Evolutionary conservation across 2,329 filamentous ascomycete genomes (phyloP), one percentile per base, ranked within the genome.

Genomic region (Lecanicillium sp.): DNA sequence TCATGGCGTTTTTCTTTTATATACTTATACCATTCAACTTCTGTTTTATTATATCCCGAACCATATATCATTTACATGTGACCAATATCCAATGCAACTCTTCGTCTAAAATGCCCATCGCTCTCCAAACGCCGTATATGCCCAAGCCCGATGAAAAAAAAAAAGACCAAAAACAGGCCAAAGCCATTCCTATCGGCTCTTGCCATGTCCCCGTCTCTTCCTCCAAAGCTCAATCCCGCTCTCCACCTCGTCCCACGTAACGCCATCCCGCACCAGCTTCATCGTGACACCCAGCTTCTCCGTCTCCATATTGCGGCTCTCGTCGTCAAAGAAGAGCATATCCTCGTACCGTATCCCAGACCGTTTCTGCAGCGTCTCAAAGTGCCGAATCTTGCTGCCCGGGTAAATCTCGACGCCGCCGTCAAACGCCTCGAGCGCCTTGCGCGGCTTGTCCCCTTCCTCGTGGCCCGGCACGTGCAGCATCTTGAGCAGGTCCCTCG

Each of bases 301-400:
- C 1, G 94, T 90, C 55, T 96, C 88, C 42, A 77, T 71, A 55
- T 97, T 97, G 44, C 90, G 67, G 37, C 72, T 71, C 72, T 97
- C 90, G 51, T 97, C 90, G 51, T 97, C 90, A 49, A 97, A 97
- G 60, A 97, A 97, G 25, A 97, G 59, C 82, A 97, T 94, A 34
- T 96, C 87, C 46, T 83, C 74, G 53, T 78, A 94, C 5, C 68
- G 64, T 3, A 96, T 60, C 2, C 79, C 79, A 12, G 83, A 88
- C 40, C 77, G 71, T 56, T 81, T 75, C 9, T 83, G 75, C 49
- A 97, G 68, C 5, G 74, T 69, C 52, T 81, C 72, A 52, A 97
- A 94, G 61, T 97, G 90, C 45, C 77, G 75, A n/a, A 83, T 81
- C 71, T 97, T 97, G 55, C 70, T 82, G 2, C 79, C 79, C 0